These are phyloP conservation scores for Fonsecaea nubica DNA, from an alignment of 2,329 filamentous ascomycete species.

Conservation along the genomic window DNA sequence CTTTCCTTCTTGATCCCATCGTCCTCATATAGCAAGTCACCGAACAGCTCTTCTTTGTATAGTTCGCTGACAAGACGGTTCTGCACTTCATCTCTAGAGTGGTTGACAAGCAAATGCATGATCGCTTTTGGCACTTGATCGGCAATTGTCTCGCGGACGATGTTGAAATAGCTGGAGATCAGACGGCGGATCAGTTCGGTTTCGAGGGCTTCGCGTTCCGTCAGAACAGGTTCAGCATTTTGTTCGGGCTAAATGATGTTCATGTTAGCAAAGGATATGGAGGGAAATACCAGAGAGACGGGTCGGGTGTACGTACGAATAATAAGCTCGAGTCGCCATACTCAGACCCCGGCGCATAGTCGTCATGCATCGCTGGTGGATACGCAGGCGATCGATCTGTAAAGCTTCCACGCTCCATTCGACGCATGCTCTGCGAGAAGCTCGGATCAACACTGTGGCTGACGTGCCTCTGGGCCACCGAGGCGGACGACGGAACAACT, in stretches of 20 bases:
- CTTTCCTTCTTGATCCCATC: conserved; percentile 96
- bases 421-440: conserved; percentile 81
- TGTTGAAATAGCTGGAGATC: conserved; percentile 99
- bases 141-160: conserved; percentile 96
- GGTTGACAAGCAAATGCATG: conserved; percentile 98
- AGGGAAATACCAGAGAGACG: neutral
- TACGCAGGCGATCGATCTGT: conserved; percentile 51
- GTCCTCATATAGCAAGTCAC: conserved; percentile 95
- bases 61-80: conserved; percentile 94
- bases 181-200: conserved; percentile 95
- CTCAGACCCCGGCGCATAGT: conserved; percentile 48
- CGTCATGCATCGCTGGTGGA: conserved; percentile 51
- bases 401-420: conserved; percentile 56
- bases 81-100: conserved; percentile 97
- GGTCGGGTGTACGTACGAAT: conserved; percentile 53
- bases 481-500: conserved; percentile 49
- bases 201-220: conserved; percentile 94
- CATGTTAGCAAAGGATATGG: conserved; percentile 21
- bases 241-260: conserved; percentile 46
- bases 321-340: conserved; percentile 53
- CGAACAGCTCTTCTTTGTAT: conserved; percentile 89
- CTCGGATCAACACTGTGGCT: conserved; percentile 80
- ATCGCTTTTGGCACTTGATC: conserved; percentile 98
- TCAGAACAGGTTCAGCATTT: conserved; percentile 79
- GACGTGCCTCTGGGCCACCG: conserved; percentile 67